Evolutionary conservation across 306 rosid species (phyloP).

Genomic region (Herpetospermum pedunculosum): DNA sequence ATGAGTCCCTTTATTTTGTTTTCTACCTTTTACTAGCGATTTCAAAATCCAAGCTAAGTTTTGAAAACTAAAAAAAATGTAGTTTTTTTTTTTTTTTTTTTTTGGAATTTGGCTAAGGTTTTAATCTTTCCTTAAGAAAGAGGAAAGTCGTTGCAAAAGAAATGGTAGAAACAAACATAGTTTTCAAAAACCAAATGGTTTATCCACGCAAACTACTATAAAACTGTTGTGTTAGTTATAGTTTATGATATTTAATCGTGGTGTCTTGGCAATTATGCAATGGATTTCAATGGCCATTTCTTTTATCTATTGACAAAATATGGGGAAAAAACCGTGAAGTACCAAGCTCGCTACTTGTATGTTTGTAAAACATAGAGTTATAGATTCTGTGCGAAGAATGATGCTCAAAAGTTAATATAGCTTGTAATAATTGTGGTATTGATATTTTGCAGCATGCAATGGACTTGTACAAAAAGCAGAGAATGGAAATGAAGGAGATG

Average conservation of each 20-base stretch:
- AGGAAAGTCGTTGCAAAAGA: too few relatives aligned
- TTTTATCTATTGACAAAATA: slow-evolving; percentile 1
- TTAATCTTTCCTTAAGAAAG: too few relatives aligned
- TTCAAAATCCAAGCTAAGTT: too few relatives aligned
- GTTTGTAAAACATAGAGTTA: neutral
- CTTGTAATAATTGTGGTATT: neutral
- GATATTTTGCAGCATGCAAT: slow-evolving; percentile 60
- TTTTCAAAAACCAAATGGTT: too few relatives aligned
- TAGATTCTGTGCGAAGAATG: neutral
- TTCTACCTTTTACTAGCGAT: too few relatives aligned
- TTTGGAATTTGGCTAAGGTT: too few relatives aligned
- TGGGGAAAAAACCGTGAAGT: neutral
- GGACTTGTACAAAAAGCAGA: slow-evolving; percentile 70
- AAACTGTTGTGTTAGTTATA: neutral
- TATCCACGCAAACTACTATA: neutral
- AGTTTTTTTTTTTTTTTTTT: too few relatives aligned
- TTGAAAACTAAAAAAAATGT: too few relatives aligned
- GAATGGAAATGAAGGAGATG: slow-evolving; percentile 28
- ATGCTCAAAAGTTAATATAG: neutral
- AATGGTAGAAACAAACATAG: too few relatives aligned
- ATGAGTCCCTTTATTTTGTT: too few relatives aligned
- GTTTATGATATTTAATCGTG: neutral
- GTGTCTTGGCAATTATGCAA: neutral
- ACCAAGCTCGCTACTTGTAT: neutral
- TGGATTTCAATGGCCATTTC: slow-evolving; percentile 3